Evolutionary conservation across 202 grass and related monocot species (phyloP).

Genomic region (Digitaria exilis): DNA sequence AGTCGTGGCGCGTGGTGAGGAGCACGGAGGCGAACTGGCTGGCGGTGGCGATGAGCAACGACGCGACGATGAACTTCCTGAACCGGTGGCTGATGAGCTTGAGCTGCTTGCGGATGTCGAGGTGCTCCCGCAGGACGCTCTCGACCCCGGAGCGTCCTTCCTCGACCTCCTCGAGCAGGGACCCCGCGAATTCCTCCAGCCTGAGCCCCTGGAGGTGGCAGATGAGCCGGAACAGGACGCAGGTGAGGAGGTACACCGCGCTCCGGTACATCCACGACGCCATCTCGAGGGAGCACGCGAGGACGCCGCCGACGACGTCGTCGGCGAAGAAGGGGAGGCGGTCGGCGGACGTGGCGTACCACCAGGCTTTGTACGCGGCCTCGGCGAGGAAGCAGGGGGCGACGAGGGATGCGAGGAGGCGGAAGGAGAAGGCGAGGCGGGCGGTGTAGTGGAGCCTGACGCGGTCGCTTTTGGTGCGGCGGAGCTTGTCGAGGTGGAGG

Average conservation of each 20-base stretch:
- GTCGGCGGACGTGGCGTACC: constrained; percentile 71
- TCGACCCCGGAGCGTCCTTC: constrained; percentile 48
- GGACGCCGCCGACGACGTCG: constrained; percentile 45
- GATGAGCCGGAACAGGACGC: constrained; percentile 87
- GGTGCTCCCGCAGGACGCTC: constrained; percentile 69
- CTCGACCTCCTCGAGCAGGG: constrained; percentile 62
- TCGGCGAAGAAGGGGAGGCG: constrained; percentile 59
- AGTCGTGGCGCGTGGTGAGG: constrained; percentile 67
- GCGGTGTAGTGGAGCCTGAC: constrained; percentile 61
- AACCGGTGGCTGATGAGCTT: constrained; percentile 85
- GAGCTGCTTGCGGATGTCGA: constrained; percentile 89
- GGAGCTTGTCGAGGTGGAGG: constrained; percentile 84
- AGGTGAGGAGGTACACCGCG: constrained; percentile 81
- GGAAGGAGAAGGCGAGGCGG: constrained; percentile 71
- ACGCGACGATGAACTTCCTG: constrained; percentile 70
- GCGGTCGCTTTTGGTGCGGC: constrained; percentile 56
- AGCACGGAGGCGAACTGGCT: constrained; percentile 87
- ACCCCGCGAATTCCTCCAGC: constrained; percentile 76
- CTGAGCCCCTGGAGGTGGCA: constrained; percentile 85
- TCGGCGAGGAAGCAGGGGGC: constrained; percentile 80
- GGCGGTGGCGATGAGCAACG: constrained; percentile 64
- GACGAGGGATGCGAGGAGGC: constrained; percentile 74
- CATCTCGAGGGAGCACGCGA: constrained; percentile 66
- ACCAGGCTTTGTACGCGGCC: constrained; percentile 77
- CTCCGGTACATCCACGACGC: constrained; percentile 91